Conservation (phyloP, 116 monocot species). For the Iris pallida region DNA sequence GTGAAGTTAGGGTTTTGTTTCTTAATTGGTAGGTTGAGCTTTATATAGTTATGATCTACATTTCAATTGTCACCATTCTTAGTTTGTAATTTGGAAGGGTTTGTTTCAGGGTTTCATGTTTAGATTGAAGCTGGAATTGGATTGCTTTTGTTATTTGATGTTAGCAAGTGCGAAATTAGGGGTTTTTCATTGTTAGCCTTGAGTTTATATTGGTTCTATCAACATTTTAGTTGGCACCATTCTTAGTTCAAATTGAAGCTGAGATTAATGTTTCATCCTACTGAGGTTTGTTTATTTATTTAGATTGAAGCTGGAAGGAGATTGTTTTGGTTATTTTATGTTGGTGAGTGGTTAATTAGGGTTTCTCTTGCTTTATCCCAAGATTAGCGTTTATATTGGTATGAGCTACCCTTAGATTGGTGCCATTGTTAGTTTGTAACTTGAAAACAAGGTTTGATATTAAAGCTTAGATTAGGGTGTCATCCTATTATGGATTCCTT, state of each 20-base stretch:
- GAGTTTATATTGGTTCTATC: not conserved
- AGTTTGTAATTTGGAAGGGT: too few species aligned
- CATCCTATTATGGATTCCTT: too few species aligned
- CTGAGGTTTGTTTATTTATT: too few species aligned
- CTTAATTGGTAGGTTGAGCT: too few species aligned
- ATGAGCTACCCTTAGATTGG: not conserved
- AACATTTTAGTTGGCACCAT: too few species aligned
- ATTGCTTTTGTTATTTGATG: not conserved
- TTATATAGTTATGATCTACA: too few species aligned
- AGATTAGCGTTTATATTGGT: not conserved
- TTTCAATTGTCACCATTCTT: too few species aligned
- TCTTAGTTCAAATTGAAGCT: not conserved
- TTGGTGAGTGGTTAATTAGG: not conserved
- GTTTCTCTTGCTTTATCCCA: not conserved
- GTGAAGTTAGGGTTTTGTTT: too few species aligned
- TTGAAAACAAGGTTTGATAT: not conserved
- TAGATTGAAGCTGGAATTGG: too few species aligned
- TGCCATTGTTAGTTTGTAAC: not conserved
- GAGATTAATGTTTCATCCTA: not conserved
- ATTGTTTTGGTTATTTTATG: not conserved
- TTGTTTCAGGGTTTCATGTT: too few species aligned
- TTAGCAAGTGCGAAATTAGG: too few species aligned
- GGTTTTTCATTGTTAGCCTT: too few species aligned
- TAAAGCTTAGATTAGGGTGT: not conserved
- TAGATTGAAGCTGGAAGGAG: not conserved